phyloP scores from a whole-genome alignment of 1,284 basidiomycete genomes.

The Sanghuangporus baumii region DNA sequence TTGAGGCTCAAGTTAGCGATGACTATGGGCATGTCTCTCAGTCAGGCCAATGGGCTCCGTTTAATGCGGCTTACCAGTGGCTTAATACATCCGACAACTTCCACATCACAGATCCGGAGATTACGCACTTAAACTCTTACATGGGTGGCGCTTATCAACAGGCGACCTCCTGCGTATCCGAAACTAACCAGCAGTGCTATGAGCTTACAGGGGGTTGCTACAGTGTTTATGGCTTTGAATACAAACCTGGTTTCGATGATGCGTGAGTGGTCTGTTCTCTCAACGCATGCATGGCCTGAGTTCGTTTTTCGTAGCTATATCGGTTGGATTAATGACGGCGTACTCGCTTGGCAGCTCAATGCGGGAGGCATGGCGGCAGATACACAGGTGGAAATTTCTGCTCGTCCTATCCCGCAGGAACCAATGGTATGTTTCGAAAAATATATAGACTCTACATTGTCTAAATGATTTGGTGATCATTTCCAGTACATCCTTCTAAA shows the following conservation, averaged over 20 bases:
- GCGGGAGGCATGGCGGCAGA: conserved; percentile 71
- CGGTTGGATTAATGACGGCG: conserved; percentile 65
- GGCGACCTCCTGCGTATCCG: conserved; percentile 53
- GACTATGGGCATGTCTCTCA: conserved; percentile 39
- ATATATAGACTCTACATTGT: background rate
- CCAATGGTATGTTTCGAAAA: conserved; percentile 56
- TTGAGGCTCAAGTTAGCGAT: conserved; percentile 56
- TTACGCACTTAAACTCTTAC: conserved; percentile 40
- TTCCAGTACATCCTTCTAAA: conserved; percentile 71
- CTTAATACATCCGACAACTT: conserved; percentile 37
- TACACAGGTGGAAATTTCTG: conserved; percentile 55
- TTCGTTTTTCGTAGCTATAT: conserved; percentile 53
- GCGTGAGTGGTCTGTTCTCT: conserved; percentile 20
- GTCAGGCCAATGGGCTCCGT: conserved; percentile 42
- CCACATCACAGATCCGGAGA: conserved; percentile 33
- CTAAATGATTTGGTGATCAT: background rate
- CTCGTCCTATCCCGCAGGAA: conserved; percentile 76
- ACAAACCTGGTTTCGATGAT: conserved; percentile 43
- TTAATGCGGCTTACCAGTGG: conserved; percentile 34
- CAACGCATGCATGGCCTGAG: conserved; percentile 23
- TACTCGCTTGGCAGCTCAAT: conserved; percentile 72
- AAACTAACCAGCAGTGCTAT: conserved; percentile 31
- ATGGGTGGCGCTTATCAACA: conserved; percentile 51
- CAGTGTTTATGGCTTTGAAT: conserved; percentile 46
- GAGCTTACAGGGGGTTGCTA: conserved; percentile 19